These are phyloP conservation scores for Boletus vinaceobasis DNA, from an alignment of 768 basidiomycete genomes.

Conservation along the genomic window DNA sequence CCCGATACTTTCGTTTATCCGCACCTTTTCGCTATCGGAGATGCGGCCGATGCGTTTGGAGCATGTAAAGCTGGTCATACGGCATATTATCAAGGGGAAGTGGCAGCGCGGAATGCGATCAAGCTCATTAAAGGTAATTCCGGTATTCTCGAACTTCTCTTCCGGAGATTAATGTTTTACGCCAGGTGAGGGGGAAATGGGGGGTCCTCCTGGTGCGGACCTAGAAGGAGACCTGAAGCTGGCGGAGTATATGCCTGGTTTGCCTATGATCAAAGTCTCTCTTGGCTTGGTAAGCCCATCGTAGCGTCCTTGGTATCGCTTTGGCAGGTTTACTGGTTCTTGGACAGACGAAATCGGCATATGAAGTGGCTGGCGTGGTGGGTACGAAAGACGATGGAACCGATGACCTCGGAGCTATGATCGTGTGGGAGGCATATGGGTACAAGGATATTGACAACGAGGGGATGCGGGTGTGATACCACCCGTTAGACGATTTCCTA, in stretches of 20 bases:
- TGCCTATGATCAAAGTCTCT: slow-evolving; percentile 59
- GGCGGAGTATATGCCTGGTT: slow-evolving; percentile 43
- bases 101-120: slow-evolving; percentile 56
- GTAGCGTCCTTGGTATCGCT: neutral
- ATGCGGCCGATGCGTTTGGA: slow-evolving; percentile 62
- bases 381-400: slow-evolving; percentile 42
- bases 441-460: slow-evolving; percentile 33
- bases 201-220: neutral
- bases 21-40: slow-evolving; percentile 60
- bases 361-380: slow-evolving; percentile 45
- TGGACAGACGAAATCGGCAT: slow-evolving; percentile 40
- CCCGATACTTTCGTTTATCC: slow-evolving; percentile 32
- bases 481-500: neutral
- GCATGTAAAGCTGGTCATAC: slow-evolving; percentile 60
- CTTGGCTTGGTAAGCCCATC: slow-evolving; percentile 48
- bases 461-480: slow-evolving; percentile 9
- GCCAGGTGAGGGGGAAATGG: neutral
- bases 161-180: neutral
- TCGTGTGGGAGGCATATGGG: slow-evolving; percentile 48
- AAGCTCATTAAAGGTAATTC: slow-evolving; percentile 35
- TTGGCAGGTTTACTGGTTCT: neutral
- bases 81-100: slow-evolving; percentile 48
- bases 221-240: slow-evolving; percentile 20
- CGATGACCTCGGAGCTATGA: slow-evolving; percentile 46
- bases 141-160: neutral